Evolutionary conservation across 768 basidiomycete genomes (phyloP).

Genomic region (Rossbeevera mucosa): DNA sequence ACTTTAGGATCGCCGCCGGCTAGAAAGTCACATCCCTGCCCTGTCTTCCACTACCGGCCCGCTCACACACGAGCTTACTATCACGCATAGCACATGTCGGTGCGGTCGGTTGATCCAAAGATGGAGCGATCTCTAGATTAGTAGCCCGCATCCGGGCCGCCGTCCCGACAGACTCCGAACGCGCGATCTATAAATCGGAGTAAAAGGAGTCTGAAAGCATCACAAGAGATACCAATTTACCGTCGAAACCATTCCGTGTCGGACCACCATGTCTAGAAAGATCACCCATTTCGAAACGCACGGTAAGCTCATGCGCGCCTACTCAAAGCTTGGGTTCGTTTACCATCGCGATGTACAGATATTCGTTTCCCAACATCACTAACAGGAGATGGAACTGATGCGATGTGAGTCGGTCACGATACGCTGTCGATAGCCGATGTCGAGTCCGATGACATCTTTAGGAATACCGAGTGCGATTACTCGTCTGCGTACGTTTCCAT

Average conservation of each 20-base stretch:
- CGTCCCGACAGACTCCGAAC: constrained; percentile 7
- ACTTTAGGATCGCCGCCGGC: background rate
- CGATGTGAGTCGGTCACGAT: constrained; percentile 55
- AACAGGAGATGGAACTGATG: constrained; percentile 90
- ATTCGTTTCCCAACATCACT: constrained; percentile 90
- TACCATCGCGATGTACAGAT: constrained; percentile 42
- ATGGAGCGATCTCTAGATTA: background rate
- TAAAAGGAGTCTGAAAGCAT: background rate
- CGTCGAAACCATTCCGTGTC: background rate
- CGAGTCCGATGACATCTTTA: constrained; percentile 24
- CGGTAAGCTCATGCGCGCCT: constrained; percentile 35
- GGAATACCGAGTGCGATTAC: constrained; percentile 96
- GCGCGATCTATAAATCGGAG: background rate
- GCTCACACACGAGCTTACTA: background rate
- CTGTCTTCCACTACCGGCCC: background rate
- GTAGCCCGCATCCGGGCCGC: constrained; percentile 8
- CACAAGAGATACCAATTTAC: background rate
- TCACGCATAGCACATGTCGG: background rate
- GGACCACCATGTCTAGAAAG: constrained; percentile 28
- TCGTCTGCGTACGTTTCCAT: constrained; percentile 88
- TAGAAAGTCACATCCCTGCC: background rate
- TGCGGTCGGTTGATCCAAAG: background rate
- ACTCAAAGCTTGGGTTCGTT: background rate
- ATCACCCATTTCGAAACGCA: constrained; percentile 58
- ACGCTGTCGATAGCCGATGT: background rate